phyloP scores from a whole-genome alignment of 1,284 basidiomycete species.

The Anthracocystis panici-leucophaei region DNA sequence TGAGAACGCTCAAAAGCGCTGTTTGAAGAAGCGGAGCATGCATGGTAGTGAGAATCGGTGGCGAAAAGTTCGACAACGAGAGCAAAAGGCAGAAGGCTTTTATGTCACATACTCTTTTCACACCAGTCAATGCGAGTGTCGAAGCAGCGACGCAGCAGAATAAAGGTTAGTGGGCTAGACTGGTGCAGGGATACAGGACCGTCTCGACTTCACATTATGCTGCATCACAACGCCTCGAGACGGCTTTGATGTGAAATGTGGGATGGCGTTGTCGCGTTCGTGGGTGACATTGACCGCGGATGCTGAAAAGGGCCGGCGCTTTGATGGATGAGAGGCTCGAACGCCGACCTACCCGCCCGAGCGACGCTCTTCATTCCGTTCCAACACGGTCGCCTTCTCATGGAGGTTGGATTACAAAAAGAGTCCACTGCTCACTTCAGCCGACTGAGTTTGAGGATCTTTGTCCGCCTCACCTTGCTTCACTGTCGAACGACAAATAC shows the following conservation, averaged over 20 bases:
- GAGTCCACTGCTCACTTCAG: neutral
- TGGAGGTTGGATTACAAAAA: neutral
- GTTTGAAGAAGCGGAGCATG: neutral
- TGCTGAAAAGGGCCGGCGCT: neutral
- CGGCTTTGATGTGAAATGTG: slow-evolving; percentile 3
- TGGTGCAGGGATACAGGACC: neutral
- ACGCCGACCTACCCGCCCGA: neutral
- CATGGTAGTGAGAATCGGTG: neutral
- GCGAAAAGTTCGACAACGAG: neutral
- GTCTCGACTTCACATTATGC: neutral
- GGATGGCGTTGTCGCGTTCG: neutral
- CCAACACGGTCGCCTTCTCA: too few relatives aligned
- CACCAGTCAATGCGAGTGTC: too few relatives aligned
- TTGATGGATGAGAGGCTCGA: neutral
- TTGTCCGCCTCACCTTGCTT: too few relatives aligned
- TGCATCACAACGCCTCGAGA: neutral
- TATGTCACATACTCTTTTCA: neutral
- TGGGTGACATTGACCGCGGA: neutral
- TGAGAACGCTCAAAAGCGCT: slow-evolving; percentile 7
- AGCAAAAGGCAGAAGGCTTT: neutral
- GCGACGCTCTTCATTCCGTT: neutral
- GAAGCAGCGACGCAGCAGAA: neutral
- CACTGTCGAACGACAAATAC: too few relatives aligned
- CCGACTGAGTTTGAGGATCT: too few relatives aligned
- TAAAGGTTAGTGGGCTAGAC: neutral